phyloP scores from a whole-genome alignment of 768 basidiomycete genomes.

The Pleurotus pulmonarius region DNA sequence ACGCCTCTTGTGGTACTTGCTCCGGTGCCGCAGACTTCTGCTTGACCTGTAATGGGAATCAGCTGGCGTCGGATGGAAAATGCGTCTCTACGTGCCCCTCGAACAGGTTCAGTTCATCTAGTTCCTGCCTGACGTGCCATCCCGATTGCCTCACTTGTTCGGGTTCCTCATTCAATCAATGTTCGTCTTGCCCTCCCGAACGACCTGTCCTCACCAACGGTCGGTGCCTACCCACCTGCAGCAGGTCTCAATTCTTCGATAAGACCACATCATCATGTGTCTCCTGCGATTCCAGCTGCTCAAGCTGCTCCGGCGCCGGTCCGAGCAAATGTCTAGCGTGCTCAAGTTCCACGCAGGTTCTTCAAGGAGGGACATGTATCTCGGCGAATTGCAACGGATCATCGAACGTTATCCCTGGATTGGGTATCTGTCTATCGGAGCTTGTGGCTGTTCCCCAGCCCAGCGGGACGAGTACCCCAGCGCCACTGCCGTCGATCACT shows the following conservation, averaged over 20 bases:
- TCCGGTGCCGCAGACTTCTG: slow-evolving; percentile 66
- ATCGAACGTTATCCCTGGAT: slow-evolving; percentile 56
- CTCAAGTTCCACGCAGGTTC: slow-evolving; percentile 55
- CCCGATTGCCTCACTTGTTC: slow-evolving; percentile 84
- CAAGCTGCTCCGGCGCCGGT: slow-evolving; percentile 72
- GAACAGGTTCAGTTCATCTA: slow-evolving; percentile 61
- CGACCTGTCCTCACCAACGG: slow-evolving; percentile 74
- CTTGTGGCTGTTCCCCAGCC: slow-evolving; percentile 52
- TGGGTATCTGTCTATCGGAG: slow-evolving; percentile 80
- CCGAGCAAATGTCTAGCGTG: slow-evolving; percentile 71
- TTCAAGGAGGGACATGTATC: slow-evolving; percentile 64
- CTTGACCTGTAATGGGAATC: slow-evolving; percentile 62
- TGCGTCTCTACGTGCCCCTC: slow-evolving; percentile 77
- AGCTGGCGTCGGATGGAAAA: slow-evolving; percentile 67
- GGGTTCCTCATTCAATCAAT: slow-evolving; percentile 76
- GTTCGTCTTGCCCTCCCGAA: slow-evolving; percentile 61
- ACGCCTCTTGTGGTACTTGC: slow-evolving; percentile 71
- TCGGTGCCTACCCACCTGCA: slow-evolving; percentile 76
- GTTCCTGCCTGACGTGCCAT: slow-evolving; percentile 73
- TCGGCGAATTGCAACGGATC: slow-evolving; percentile 56
- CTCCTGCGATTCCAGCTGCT: slow-evolving; percentile 72
- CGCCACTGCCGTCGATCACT: slow-evolving; percentile 51
- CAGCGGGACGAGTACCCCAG: slow-evolving; percentile 41
- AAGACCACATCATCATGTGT: slow-evolving; percentile 58
- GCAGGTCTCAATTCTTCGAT: slow-evolving; percentile 71